Base-by-base conservation (phyloP, 2,329 filamentous ascomycete genomes). In the Dryadomyces quercivorus region DNA sequence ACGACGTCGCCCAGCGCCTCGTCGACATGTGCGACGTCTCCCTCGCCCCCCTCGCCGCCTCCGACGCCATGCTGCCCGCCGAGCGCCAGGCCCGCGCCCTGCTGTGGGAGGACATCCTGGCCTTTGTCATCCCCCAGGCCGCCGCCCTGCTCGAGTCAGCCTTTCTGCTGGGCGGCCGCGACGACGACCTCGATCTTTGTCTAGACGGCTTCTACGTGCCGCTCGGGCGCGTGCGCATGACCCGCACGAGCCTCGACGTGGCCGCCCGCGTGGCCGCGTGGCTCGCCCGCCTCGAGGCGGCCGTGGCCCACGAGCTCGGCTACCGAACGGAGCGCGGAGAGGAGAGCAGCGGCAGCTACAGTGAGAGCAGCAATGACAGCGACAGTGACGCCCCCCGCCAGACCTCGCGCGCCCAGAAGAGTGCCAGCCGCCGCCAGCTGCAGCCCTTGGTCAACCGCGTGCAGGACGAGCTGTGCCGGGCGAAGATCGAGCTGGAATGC, bases 221-320 rank as follows among this genome's bases (percentile, higher is more conserved):
- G 22, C 34, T 55, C 20, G n/a, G 5, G 5, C 36, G 18, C 16
- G 47, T 50, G 45, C 26, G 20, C 15, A 18, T 59, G 36, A 56
- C 46, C 2, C 26, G 16, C 3, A 10, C 13, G 1, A 44, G 22
- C 10, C 52, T 55, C 31, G 26, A 43, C 18, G 21, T 51, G 0
- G 38, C 55, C 0, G 26, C 26, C 10, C 45, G 44, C 2, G 52
- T 52, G 4, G 38, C 53, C 1, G 38, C 43, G 12, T 60, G 58
- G 58, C 56, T 59, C 2, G 16, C 26, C 0, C 50, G 44, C 16
- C 52, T 60, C 5, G 59, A 59, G 51, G 48, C 47, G 3, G 55
- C 50, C 1, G 49, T 58, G 3, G 59, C 56, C 4, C 51, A 50
- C 16, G 56, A 57, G 49, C 56, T 59, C 5, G 56, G 59, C 36